phyloP scores from a whole-genome alignment of 1,284 basidiomycete species.

The Sporisorium graminicola region DNA sequence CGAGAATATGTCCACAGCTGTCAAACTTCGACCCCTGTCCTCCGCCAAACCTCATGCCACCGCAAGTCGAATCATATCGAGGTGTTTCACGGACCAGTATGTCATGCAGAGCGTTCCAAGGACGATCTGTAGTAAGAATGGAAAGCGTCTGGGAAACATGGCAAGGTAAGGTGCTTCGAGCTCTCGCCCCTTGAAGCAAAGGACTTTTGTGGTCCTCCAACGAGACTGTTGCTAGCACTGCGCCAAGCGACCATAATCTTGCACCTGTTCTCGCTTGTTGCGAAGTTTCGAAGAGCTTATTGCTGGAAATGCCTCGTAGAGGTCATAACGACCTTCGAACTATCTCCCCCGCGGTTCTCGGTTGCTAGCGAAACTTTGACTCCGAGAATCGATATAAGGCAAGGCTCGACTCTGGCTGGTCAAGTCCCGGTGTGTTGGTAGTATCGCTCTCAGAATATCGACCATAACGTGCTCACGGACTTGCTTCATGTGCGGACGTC shows the following conservation, averaged over 20 bases:
- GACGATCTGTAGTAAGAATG: too few relatives aligned
- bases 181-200: background rate
- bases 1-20: slow-evolving; percentile 17
- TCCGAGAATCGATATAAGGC: background rate
- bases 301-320: background rate
- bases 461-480: too few relatives aligned
- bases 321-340: background rate
- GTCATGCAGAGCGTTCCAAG: background rate
- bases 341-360: background rate
- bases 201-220: background rate
- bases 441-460: background rate
- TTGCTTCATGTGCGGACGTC: background rate
- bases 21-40: slow-evolving; percentile 9
- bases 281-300: background rate
- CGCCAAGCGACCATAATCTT: background rate
- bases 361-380: background rate
- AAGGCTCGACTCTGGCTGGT: background rate
- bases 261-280: too few relatives aligned
- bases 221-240: background rate
- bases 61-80: background rate
- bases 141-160: too few relatives aligned
- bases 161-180: background rate
- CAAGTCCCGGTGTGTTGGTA: too few relatives aligned
- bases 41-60: background rate
- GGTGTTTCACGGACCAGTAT: background rate